Conservation (phyloP, 805 yeast genomes). For the Cyberlindnera petersonii region DNA sequence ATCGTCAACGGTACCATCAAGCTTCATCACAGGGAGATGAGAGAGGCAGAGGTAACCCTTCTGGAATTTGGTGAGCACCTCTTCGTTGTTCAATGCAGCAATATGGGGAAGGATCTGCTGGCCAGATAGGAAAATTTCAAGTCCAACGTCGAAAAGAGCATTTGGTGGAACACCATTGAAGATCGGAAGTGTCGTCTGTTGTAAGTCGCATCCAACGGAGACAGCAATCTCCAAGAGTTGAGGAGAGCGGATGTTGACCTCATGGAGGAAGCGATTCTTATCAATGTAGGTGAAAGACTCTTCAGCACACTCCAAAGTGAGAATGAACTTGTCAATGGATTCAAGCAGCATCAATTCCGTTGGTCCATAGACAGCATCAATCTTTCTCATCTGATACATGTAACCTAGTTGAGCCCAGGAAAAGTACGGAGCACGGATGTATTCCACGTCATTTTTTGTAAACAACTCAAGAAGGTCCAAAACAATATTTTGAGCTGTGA, state of each 20-base stretch:
- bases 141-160: slow-evolving; percentile 32
- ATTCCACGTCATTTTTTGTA: slow-evolving; percentile 53
- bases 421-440: slow-evolving; percentile 75
- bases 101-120: slow-evolving; percentile 47
- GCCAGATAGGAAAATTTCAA: slow-evolving; percentile 38
- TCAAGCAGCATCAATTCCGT: slow-evolving; percentile 66
- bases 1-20: slow-evolving; percentile 61
- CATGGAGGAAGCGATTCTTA: slow-evolving; percentile 51
- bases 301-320: slow-evolving; percentile 64
- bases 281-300: slow-evolving; percentile 65
- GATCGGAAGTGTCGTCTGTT: slow-evolving; percentile 57
- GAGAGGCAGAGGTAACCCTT: slow-evolving; percentile 66
- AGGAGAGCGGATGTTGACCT: slow-evolving; percentile 54
- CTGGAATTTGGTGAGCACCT: slow-evolving; percentile 48
- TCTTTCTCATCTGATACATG: slow-evolving; percentile 47
- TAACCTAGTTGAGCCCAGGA: slow-evolving; percentile 80
- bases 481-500: slow-evolving; percentile 44
- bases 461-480: slow-evolving; percentile 57
- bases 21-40: slow-evolving; percentile 69
- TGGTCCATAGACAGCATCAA: slow-evolving; percentile 81
- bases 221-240: slow-evolving; percentile 74
- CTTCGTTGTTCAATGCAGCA: slow-evolving; percentile 42
- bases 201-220: slow-evolving; percentile 75
- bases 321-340: slow-evolving; percentile 65
- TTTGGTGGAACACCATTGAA: slow-evolving; percentile 30